Evolutionary conservation across 306 rosid genomes (phyloP).

Genomic region (Cucurbita ficifolia): DNA sequence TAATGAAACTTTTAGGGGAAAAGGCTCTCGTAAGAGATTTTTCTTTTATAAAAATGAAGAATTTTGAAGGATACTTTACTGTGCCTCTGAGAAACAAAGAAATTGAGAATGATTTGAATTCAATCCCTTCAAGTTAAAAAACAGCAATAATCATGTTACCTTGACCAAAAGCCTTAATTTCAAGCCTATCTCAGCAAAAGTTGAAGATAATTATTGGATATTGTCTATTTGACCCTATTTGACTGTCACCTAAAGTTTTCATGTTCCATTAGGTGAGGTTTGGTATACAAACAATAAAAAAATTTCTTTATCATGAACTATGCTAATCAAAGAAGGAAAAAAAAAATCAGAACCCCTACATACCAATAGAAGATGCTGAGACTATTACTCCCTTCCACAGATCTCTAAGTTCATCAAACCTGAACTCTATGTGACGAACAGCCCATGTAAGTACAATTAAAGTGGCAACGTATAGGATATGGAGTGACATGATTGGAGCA

Average conservation of each 20-base stretch:
- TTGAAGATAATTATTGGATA: background rate
- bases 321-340: background rate
- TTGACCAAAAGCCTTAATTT: background rate
- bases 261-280: background rate
- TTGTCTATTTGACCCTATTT: background rate
- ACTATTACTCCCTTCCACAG: conserved; percentile 87
- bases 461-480: conserved; percentile 44
- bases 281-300: background rate
- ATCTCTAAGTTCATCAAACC: conserved; percentile 88
- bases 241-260: background rate
- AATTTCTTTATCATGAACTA: background rate
- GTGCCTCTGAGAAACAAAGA: background rate
- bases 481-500: conserved; percentile 46
- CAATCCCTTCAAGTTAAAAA: background rate
- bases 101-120: background rate
- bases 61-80: background rate
- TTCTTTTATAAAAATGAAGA: background rate
- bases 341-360: conserved; percentile 1
- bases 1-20: background rate
- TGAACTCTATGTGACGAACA: conserved; percentile 76
- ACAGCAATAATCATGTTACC: background rate
- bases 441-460: conserved; percentile 67
- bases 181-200: background rate
- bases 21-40: background rate
- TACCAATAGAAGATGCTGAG: conserved; percentile 64